phyloP scores from a whole-genome alignment of 306 rosid genomes.

The Corylus americana region DNA sequence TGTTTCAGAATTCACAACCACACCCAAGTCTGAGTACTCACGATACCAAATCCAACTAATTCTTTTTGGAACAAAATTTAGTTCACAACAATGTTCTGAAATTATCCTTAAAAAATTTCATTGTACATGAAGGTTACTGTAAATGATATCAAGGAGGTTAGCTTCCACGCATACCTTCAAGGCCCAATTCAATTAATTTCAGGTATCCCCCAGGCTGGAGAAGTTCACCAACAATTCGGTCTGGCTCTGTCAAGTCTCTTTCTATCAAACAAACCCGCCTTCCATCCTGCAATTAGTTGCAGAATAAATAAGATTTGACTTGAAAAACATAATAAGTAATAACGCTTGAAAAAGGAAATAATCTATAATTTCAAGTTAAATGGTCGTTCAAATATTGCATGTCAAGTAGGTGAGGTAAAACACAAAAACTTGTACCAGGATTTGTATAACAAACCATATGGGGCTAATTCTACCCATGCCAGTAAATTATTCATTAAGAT shows the following conservation, averaged over 20 bases:
- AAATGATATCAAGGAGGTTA: neutral
- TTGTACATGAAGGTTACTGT: neutral
- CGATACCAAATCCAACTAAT: neutral
- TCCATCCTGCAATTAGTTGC: constrained; percentile 50
- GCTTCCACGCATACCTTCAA: constrained; percentile 49
- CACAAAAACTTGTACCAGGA: neutral
- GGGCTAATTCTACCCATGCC: neutral
- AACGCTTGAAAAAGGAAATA: too few relatives aligned
- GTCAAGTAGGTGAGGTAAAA: neutral
- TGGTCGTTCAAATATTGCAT: constrained; percentile 14
- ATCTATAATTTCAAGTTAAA: neutral
- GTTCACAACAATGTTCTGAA: neutral
- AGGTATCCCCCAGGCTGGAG: constrained; percentile 77
- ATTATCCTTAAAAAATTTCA: neutral
- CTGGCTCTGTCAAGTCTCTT: constrained; percentile 61
- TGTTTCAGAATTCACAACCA: constrained; percentile 13
- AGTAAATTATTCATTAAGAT: neutral
- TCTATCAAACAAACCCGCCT: constrained; percentile 61
- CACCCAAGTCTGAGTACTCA: neutral
- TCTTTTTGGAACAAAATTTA: neutral
- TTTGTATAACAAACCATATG: neutral
- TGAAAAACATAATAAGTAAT: too few relatives aligned
- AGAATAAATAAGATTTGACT: neutral
- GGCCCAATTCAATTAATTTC: constrained; percentile 60
- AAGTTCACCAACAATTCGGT: constrained; percentile 72